A percentile compares a stretch with the other conserved stretches of the same genome.
Conservation (phyloP, 208 protist genomes). For the Polymyxa betae region DNA sequence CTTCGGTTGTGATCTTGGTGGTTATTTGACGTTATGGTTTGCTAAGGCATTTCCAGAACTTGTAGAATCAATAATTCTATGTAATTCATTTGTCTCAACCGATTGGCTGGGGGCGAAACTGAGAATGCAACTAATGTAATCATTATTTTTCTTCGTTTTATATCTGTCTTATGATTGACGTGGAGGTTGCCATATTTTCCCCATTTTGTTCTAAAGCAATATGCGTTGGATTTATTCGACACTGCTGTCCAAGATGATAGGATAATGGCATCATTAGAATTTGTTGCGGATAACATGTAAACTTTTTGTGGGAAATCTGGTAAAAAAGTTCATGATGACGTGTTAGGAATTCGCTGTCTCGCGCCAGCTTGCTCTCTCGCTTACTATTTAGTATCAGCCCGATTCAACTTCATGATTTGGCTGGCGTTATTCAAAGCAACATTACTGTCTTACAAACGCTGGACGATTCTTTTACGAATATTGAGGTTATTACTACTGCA, state of each 20-base stretch:
- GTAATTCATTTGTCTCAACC: constrained; percentile 5
- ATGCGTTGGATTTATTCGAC: not conserved
- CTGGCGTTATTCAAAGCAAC: not conserved
- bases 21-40: constrained; percentile 14
- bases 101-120: not conserved
- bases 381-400: not conserved
- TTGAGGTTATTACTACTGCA: not conserved
- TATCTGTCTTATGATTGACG: not conserved
- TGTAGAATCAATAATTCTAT: not conserved
- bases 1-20: constrained; percentile 12
- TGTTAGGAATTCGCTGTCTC: not conserved
- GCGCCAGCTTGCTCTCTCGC: not conserved
- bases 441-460: not conserved
- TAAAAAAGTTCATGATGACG: not conserved
- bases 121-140: not conserved
- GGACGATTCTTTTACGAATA: not conserved
- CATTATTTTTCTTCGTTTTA: not conserved
- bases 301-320: not conserved
- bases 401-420: not conserved
- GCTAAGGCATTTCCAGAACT: not conserved
- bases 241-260: not conserved
- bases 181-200: constrained; percentile 22
- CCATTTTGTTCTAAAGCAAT: not conserved
- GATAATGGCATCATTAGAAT: not conserved
- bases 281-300: not conserved